Conservation (phyloP, 2,329 filamentous ascomycete genomes). For the Didymella arachidicola region DNA sequence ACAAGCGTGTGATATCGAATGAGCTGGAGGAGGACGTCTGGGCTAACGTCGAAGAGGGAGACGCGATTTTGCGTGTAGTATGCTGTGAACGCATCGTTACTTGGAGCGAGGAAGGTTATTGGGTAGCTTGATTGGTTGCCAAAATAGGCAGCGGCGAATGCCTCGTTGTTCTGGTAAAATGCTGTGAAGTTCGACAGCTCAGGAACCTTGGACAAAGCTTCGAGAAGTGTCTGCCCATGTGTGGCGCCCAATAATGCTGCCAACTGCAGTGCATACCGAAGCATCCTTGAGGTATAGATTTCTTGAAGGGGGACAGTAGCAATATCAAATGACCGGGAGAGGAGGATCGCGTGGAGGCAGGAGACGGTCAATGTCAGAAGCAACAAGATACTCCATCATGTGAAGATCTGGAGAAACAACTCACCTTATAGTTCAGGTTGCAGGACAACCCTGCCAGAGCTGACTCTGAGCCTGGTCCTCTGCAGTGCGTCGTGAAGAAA, state of each 20-base stretch:
- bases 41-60: constrained; percentile 21
- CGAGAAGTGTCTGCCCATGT: constrained; percentile 23
- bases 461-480: constrained; percentile 10
- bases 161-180: constrained; percentile 30
- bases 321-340: not conserved
- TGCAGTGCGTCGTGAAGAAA: constrained; percentile 3
- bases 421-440: not conserved
- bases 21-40: constrained; percentile 21
- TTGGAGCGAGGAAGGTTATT: constrained; percentile 34
- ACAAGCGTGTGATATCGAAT: constrained; percentile 35
- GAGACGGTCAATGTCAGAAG: not conserved
- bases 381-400: not conserved
- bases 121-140: constrained; percentile 27
- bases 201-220: constrained; percentile 26
- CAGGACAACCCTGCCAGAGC: constrained; percentile 10
- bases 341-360: not conserved
- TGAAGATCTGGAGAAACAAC: not conserved
- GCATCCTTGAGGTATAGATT: not conserved
- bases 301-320: not conserved
- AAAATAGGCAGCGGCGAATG: constrained; percentile 26
- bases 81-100: constrained; percentile 29
- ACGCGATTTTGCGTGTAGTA: constrained; percentile 19
- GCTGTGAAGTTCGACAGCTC: constrained; percentile 34
- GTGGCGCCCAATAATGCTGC: not conserved
- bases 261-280: not conserved